phyloP scores from a whole-genome alignment of 176 grass and related monocot species.

The Eleusine indica region DNA sequence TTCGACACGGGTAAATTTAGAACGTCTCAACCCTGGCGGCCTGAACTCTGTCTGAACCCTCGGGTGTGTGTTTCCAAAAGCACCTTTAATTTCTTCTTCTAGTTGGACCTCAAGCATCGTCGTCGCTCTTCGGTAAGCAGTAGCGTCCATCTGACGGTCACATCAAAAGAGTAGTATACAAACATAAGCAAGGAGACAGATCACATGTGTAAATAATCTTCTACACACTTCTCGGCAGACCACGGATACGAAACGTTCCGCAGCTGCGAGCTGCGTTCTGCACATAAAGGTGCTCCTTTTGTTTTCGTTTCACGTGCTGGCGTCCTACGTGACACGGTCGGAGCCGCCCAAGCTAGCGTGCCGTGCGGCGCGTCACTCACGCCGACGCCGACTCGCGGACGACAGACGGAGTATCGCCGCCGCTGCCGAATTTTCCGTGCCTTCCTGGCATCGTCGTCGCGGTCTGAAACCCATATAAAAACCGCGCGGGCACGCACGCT shows the following conservation, averaged over 20 bases:
- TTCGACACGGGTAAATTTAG: background rate
- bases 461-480: background rate
- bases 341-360: background rate
- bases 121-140: too few relatives aligned
- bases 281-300: background rate
- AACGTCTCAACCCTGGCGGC: background rate
- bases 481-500: background rate
- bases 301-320: background rate
- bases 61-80: background rate
- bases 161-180: background rate
- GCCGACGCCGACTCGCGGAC: slow-evolving; percentile 13
- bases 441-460: too few relatives aligned
- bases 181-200: background rate
- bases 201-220: background rate
- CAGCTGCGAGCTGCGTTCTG: background rate
- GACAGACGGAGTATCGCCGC: background rate
- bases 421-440: background rate
- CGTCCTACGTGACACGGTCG: background rate
- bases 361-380: slow-evolving; percentile 1
- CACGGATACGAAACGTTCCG: background rate
- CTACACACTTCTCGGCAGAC: background rate
- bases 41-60: too few relatives aligned
- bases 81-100: background rate
- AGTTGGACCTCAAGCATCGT: background rate
- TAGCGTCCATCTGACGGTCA: background rate